phyloP scores from a whole-genome alignment of 2,329 filamentous ascomycete genomes.

The Neonectria sp. region DNA sequence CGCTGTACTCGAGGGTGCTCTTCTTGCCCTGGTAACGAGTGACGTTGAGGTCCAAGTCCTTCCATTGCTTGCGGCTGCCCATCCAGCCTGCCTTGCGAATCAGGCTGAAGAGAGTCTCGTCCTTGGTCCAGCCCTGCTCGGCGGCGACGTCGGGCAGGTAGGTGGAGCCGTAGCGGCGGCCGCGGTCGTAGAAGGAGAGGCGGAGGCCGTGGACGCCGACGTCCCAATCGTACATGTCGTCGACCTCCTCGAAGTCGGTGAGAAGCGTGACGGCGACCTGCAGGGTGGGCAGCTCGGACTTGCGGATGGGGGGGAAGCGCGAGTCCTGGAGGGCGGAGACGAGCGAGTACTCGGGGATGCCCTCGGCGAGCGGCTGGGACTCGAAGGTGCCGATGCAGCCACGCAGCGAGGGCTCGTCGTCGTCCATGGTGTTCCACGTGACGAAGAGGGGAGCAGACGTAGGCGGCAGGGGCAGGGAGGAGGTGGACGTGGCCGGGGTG shows the following conservation, averaged over 20 bases:
- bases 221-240: constrained; percentile 85
- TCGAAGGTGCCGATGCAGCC: constrained; percentile 98
- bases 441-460: constrained; percentile 86
- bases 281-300: constrained; percentile 69
- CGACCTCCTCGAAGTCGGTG: constrained; percentile 85
- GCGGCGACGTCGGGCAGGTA: constrained; percentile 93
- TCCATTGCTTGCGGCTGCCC: constrained; percentile 85
- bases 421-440: constrained; percentile 85
- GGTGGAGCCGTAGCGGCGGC: constrained; percentile 84
- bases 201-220: constrained; percentile 89
- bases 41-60: constrained; percentile 82
- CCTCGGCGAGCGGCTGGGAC: constrained; percentile 78
- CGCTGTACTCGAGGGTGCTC: constrained; percentile 76
- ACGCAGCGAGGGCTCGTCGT: constrained; percentile 73
- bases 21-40: constrained; percentile 91
- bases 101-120: constrained; percentile 89
- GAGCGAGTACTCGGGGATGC: constrained; percentile 85
- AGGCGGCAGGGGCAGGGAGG: constrained; percentile 55
- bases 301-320: constrained; percentile 71
- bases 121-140: constrained; percentile 96
- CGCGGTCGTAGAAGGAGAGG: constrained; percentile 84
- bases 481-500: constrained; percentile 62
- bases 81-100: constrained; percentile 97
- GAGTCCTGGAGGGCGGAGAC: constrained; percentile 80
- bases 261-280: constrained; percentile 84